These are phyloP conservation scores for Maudiozyma barnettii DNA, from an alignment of 805 yeast genomes.

Conservation along the genomic window DNA sequence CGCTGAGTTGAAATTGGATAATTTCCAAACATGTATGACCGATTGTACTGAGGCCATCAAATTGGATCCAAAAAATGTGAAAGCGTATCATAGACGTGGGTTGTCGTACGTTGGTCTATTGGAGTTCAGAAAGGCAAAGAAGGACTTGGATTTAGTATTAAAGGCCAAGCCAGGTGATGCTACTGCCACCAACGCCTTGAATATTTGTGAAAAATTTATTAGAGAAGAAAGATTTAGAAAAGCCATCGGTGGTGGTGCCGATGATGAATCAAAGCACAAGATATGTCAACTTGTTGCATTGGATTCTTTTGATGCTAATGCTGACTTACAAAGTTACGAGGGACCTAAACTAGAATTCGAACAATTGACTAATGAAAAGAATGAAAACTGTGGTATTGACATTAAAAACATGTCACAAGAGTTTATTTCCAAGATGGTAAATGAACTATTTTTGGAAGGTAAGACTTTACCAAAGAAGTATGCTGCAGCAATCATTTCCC, in stretches of 20 bases:
- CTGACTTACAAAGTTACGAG: conserved; percentile 23
- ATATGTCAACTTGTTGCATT: conserved; percentile 22
- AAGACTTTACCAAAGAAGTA: conserved; percentile 70
- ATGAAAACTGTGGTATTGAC: conserved; percentile 19
- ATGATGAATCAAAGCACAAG: conserved; percentile 17
- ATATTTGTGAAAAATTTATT: conserved; percentile 54
- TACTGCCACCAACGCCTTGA: conserved; percentile 52
- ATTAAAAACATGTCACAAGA: conserved; percentile 38
- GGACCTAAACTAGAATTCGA: conserved; percentile 24
- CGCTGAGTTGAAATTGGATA: conserved; percentile 77
- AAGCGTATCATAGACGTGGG: conserved; percentile 84
- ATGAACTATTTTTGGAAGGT: conserved; percentile 59
- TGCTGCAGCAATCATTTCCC: conserved; percentile 71
- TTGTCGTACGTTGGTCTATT: conserved; percentile 68
- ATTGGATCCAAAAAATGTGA: conserved; percentile 55
- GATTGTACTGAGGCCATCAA: conserved; percentile 69
- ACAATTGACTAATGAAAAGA: conserved; percentile 22
- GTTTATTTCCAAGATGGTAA: conserved; percentile 57
- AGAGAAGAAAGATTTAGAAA: conserved; percentile 71
- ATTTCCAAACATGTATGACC: conserved; percentile 73
- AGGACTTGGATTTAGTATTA: conserved; percentile 57
- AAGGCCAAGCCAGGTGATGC: conserved; percentile 56
- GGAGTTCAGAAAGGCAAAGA: conserved; percentile 63
- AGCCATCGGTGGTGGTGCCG: conserved; percentile 74
- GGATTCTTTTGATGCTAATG: conserved; percentile 25